Evolutionary conservation across 2,329 filamentous ascomycete species (phyloP), one percentile per base, ranked within the genome.

Genomic region (Aspergillus tanneri): DNA sequence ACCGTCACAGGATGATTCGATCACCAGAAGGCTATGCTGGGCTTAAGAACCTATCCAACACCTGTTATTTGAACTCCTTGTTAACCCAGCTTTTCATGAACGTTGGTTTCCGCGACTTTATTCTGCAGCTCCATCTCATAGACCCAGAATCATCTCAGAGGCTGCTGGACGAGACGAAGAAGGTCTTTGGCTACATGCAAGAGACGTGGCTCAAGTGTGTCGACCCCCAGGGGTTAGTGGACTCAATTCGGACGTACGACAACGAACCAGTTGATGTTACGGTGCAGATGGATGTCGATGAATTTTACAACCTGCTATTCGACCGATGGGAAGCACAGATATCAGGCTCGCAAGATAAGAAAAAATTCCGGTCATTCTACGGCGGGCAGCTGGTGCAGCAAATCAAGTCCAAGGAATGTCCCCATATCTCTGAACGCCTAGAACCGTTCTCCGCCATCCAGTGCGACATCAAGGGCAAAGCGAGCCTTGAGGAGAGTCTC

Each of bases 21-120:
- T 84, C 88, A 2, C 72, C 81, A 1, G 87, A 87, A 53, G 90
- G 90, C 16, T 95, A 95, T 65, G 83, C 87, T n/a, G 93, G 93
- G 1, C 71, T 99, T n/a, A 81, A 81, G 47, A 99, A 99, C 61
- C 79, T 96, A 12, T 93, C 90, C 8, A 96, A 96, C 65, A 97
- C 95, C 0, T 99, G 93, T 70, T 99, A 99, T 66, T 80, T 97
- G 64, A 99, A 99, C 66, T 97, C 93, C 0, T 76, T 99, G 0
- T 79, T 97, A 52, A 92, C 90, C 0, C 93, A 99, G 64, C 81
- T 99, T 0, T 99, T 92, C 74, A 97, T 96, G 90, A 97, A 99
- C 64, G 73, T 88, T 12, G 79, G 83, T 5, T 97, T 99, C 62
- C 85, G 93, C 14, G 79, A 82, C 12, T 96, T 97, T 67, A 87